Base-by-base conservation (phyloP, 1,284 basidiomycete genomes). In the Cystobasidiaceae sp. region DNA sequence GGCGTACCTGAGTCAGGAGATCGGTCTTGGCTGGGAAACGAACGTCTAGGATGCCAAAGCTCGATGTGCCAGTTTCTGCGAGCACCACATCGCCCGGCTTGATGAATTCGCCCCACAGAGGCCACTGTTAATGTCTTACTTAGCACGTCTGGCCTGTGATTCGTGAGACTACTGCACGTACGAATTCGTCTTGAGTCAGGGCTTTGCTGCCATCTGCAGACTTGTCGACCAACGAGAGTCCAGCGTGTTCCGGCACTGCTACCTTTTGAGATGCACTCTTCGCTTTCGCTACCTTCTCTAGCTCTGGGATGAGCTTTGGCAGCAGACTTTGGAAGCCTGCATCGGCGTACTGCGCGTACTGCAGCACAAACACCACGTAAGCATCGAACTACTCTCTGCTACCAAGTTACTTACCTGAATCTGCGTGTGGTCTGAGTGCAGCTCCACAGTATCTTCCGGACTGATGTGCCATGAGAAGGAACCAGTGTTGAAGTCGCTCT, bases 401-500 rank as follows among this genome's bases (percentile, higher is more conserved):
- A 79, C 71, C 78, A 79, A 23, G 44, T 21, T 63, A 41, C 68
- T 56, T 59, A 71, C 70, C 23, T 77, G 75, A 51, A 93, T 81
- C 63, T 82, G 82, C 3, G 86, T 89, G 68, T 87, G 82, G 72
- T 86, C 85, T 0, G 89, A 92, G 77, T 97, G 93, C 11, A 97
- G 81, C 85, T 93, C 79, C 63, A 82, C 76, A 13, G 76, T 75
- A 64, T 76, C 67, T 49, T 72, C 67, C 23, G 56, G 32, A 13
- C 32, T 32, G 33, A 39, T 55, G 27, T 57, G 54, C 55, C 64
- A 69, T 57, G 50, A 55, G 55, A 33, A 70, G 77, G 86, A 86
- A 48, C 88, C 90, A 17, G 87, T 88, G 75, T 97, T 97, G 81
- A 93, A 96, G 76, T 97, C 94, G 66, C 83, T 86, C 78, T 56